These are phyloP conservation scores for Linum tenue DNA, from an alignment of 345 rosid genomes.

Conservation along the genomic window DNA sequence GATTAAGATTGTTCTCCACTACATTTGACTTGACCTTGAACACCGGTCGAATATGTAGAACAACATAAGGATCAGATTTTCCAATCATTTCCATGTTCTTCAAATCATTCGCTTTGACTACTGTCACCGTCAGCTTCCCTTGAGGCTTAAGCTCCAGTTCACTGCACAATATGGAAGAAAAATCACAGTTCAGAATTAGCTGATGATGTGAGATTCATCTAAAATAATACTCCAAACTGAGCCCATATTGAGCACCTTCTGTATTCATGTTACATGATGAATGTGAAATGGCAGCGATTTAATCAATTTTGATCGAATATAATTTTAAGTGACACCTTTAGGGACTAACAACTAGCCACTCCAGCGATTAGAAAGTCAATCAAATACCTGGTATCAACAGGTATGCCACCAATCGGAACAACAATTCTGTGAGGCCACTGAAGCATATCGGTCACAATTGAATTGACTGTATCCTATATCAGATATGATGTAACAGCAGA, in stretches of 20 bases:
- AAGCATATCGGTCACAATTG: conserved; percentile 86
- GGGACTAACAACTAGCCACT: too few relatives aligned
- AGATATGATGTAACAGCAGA: conserved; percentile 10
- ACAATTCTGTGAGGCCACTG: conserved; percentile 99
- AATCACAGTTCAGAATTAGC: neutral
- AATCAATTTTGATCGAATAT: too few relatives aligned
- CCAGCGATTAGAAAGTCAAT: too few relatives aligned
- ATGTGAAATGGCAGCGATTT: too few relatives aligned
- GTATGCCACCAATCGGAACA: conserved; percentile 91
- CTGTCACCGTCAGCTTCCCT: conserved; percentile 62
- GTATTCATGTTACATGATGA: too few relatives aligned
- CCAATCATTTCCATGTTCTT: conserved; percentile 99
- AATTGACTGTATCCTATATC: conserved; percentile 68
- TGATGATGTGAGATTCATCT: neutral
- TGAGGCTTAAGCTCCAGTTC: conserved; percentile 96
- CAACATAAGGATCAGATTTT: conserved; percentile 92
- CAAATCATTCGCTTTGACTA: conserved; percentile 71
- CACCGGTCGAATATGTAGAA: conserved; percentile 61
- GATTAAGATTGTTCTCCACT: conserved; percentile 86
- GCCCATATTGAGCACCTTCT: too few relatives aligned
- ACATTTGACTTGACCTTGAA: conserved; percentile 77
- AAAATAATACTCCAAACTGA: too few relatives aligned
- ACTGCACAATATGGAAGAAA: conserved; percentile 31
- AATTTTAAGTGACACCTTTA: too few relatives aligned
- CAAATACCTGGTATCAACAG: conserved; percentile 68